These are phyloP conservation scores for Chaetoscypha palmicola DNA, from an alignment of 2,329 filamentous ascomycete species.

Conservation along the genomic window DNA sequence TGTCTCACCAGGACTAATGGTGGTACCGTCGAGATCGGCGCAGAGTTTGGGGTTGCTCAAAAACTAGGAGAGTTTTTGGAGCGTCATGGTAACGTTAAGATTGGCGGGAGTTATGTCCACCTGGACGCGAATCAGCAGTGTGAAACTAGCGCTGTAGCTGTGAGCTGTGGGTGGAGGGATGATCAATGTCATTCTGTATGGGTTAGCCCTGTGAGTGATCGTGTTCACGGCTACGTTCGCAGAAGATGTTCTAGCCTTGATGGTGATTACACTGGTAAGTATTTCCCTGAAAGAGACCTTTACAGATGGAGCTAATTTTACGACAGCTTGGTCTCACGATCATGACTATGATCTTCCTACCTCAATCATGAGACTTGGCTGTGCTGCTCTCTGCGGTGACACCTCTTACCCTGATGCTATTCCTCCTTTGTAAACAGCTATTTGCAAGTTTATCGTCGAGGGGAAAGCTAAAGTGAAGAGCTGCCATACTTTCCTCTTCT, in stretches of 20 bases:
- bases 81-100: not conserved
- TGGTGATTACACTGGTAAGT: not conserved
- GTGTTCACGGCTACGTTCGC: not conserved
- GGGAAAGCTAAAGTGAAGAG: too few species aligned
- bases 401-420: not conserved
- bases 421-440: too few species aligned
- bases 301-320: not conserved
- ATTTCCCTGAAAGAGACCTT: not conserved
- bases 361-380: not conserved
- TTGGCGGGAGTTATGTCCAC: not conserved
- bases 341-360: not conserved
- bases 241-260: not conserved
- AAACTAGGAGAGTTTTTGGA: not conserved
- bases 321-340: not conserved
- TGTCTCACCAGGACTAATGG: not conserved
- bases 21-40: not conserved
- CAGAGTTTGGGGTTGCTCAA: not conserved
- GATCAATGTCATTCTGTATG: not conserved
- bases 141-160: not conserved
- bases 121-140: not conserved
- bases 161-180: not conserved
- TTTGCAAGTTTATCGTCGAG: too few species aligned
- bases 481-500: too few species aligned
- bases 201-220: not conserved
- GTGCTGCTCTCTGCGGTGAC: not conserved